phyloP scores from a whole-genome alignment of 108 stramenopile species.

The Nannochloropsis gaditana region DNA sequence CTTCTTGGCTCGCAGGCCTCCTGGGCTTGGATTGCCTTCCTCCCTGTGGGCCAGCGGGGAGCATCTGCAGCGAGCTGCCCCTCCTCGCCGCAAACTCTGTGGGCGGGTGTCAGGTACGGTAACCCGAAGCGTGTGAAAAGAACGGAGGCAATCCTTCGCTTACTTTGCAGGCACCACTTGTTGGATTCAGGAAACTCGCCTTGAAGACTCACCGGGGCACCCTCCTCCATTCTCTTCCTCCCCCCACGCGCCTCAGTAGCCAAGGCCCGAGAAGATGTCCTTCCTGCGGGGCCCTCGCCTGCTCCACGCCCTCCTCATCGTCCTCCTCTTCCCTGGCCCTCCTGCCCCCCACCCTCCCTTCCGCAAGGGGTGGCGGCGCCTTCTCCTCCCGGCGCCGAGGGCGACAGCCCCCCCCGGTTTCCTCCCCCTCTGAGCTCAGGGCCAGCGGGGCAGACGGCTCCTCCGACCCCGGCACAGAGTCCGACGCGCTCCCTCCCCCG shows the following conservation, averaged over 20 bases:
- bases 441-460: not conserved
- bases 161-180: no score
- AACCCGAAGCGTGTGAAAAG: not conserved
- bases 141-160: not conserved
- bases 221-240: not conserved
- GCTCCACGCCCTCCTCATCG: not conserved
- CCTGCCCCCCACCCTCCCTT: not conserved
- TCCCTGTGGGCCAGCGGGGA: not conserved
- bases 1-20: not conserved
- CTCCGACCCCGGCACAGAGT: not conserved
- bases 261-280: not conserved
- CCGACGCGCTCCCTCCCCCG: not conserved
- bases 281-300: constrained; percentile 5
- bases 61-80: not conserved
- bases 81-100: not conserved
- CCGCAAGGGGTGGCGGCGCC: not conserved
- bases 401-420: not conserved
- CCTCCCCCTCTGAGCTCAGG: not conserved
- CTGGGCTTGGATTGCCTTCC: constrained; percentile 19
- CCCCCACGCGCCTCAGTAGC: not conserved
- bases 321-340: not conserved
- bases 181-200: no score
- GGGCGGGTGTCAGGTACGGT: not conserved
- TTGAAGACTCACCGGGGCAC: not conserved
- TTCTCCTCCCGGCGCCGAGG: not conserved